Base-by-base conservation (phyloP, 2,329 filamentous ascomycete genomes). In the Colletotrichum sp. region DNA sequence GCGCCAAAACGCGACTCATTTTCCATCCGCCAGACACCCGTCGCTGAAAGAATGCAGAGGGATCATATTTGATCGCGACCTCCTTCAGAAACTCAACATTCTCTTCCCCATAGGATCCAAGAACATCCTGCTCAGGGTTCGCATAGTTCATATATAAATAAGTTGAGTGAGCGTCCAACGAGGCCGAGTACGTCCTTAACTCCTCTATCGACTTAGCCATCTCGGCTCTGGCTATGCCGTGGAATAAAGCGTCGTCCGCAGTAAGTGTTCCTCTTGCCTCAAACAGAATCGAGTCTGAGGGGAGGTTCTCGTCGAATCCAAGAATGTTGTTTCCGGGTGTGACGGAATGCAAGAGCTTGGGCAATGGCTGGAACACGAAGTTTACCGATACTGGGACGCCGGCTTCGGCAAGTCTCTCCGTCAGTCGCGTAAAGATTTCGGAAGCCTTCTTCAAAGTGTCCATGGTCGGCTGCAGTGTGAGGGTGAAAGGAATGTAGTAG, bases 21-120 rank as follows among this genome's bases (percentile, higher is more conserved):
- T 77, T 72, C 32, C 32, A 77, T 1, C 68, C 71, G 5, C 75
- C 75, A 9, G 63, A 39, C 7, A 77, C 57, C 5, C 67, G 59
- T 10, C 16, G 18, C 52, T 77, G 75, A 44, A 77, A 75, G 30
- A 75, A 57, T 2, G 87, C 87, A 68, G 84, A 55, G 32, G 72
- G 68, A 8, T 72, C 75, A n/a, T 77, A 75, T 24, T 77, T 69
- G 15, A 62, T 65, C 5, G 75, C 75, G 7, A 52, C 48, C 28
- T 39, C 48, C 44, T 24, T 65, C 16, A 77, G 26, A 13, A 75
- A 75, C 63, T 28, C 24, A 9, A 36, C 64, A 2, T 68, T 77
- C 13, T 71, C 67, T 24, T 44, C 63, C 1, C 72, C 72, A 7
- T 75, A 77, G 2, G 71, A 75, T 1, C 60, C 44, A 26, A 75